These are phyloP conservation scores for Fragilaria radians DNA, from an alignment of 108 stramenopile genomes.

Conservation along the genomic window DNA sequence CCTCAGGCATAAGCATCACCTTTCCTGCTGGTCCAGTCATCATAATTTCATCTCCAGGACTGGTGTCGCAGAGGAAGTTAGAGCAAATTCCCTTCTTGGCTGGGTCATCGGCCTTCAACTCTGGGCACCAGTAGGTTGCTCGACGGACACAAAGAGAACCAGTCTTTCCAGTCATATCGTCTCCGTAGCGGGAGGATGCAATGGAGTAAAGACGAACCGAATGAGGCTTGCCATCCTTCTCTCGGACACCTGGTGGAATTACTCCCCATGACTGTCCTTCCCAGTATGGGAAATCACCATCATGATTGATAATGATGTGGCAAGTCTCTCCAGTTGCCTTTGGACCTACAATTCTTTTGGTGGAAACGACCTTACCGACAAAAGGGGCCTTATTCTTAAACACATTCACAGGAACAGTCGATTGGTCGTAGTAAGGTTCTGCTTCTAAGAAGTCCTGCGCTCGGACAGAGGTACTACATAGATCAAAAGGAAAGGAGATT, in stretches of 20 bases:
- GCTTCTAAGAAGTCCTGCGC: constrained; percentile 96
- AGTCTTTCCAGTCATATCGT: constrained; percentile 95
- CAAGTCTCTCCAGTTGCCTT: constrained; percentile 96
- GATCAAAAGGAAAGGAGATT: not conserved
- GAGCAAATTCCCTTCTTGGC: constrained; percentile 97
- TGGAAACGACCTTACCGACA: constrained; percentile 93
- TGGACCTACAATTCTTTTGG: constrained; percentile 96
- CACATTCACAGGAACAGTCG: constrained; percentile 86
- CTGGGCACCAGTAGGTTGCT: constrained; percentile 93
- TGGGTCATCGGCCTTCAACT: constrained; percentile 92
- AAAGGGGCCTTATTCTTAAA: constrained; percentile 97
- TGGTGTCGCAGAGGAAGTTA: constrained; percentile 94
- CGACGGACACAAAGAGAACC: constrained; percentile 95
- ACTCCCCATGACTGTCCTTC: constrained; percentile 99
- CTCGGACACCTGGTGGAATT: constrained; percentile 86
- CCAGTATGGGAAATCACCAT: constrained; percentile 97
- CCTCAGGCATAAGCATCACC: constrained; percentile 97
- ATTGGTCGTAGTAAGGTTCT: constrained; percentile 91
- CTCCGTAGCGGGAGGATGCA: constrained; percentile 96
- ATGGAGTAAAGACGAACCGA: constrained; percentile 97
- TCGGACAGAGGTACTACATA: constrained; percentile 27
- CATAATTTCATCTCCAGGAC: constrained; percentile 76
- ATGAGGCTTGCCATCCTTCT: constrained; percentile 96
- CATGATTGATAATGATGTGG: constrained; percentile 98
- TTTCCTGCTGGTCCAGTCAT: constrained; percentile 96